phyloP scores from a whole-genome alignment of 257 asterid species.

The Solanum boliviense region DNA sequence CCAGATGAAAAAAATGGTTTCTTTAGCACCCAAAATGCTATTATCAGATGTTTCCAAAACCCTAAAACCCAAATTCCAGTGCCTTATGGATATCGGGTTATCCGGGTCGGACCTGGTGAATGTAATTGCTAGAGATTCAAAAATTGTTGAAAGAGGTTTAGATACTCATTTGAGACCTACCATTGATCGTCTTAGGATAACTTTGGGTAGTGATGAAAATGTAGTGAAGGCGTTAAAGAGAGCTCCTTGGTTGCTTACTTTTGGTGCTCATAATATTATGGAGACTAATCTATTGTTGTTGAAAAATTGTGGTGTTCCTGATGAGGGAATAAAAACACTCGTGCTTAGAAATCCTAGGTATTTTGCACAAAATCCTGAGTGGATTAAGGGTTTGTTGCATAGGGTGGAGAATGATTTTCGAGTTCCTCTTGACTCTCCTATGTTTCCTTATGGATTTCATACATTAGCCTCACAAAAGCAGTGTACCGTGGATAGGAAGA shows the following conservation, averaged over 20 bases:
- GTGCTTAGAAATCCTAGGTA: background rate
- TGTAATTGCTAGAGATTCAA: background rate
- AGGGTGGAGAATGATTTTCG: background rate
- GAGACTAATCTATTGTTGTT: background rate
- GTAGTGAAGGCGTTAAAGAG: background rate
- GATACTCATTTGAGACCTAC: background rate
- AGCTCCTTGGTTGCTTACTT: background rate
- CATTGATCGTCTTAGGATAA: background rate
- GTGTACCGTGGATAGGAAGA: background rate
- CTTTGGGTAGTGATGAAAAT: background rate
- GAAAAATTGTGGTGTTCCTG: background rate
- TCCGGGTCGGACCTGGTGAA: background rate
- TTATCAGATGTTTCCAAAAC: background rate
- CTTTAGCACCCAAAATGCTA: background rate
- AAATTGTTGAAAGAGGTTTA: background rate
- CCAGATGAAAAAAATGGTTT: background rate
- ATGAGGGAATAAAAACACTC: too few relatives aligned
- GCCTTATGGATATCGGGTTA: background rate
- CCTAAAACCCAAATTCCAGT: constrained; percentile 2
- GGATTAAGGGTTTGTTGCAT: background rate
- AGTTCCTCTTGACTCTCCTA: background rate
- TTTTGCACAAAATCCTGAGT: background rate
- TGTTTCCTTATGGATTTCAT: background rate
- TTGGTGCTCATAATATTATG: background rate
- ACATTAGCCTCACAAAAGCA: background rate